Evolutionary conservation across 192 early-diverging fungal genomes (phyloP).

Genomic region (Entomortierella beljakovae): DNA sequence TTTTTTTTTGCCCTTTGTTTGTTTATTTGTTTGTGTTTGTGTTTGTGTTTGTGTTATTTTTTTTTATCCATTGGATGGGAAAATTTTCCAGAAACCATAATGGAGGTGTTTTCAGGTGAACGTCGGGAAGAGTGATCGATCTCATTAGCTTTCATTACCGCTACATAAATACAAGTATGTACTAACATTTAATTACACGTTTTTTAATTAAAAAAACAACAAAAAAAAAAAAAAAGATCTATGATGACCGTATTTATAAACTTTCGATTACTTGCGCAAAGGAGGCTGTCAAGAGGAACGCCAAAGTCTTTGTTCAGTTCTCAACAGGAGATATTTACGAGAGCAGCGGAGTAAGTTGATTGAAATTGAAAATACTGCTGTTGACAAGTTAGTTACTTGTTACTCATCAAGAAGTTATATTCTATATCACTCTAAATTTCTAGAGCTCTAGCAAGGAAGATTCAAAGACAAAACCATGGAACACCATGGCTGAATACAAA

Average conservation of each 20-base stretch:
- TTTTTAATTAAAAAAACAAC: background rate
- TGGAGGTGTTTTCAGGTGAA: background rate
- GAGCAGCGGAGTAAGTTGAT: slow-evolving; percentile 68
- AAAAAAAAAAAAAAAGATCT: slow-evolving; percentile 62
- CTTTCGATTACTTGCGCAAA: slow-evolving; percentile 82
- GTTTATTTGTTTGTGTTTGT: background rate
- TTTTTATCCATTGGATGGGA: slow-evolving; percentile 16
- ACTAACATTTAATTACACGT: too few relatives aligned
- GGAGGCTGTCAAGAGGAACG: slow-evolving; percentile 81
- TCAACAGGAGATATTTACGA: slow-evolving; percentile 95
- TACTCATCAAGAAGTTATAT: background rate
- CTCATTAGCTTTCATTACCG: too few relatives aligned
- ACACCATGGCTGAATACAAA: slow-evolving; percentile 78
- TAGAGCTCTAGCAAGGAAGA: slow-evolving; percentile 58
- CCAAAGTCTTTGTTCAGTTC: slow-evolving; percentile 84
- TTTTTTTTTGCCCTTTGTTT: slow-evolving; percentile 1
- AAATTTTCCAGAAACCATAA: slow-evolving; percentile 2
- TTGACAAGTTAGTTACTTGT: background rate
- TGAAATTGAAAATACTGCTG: background rate
- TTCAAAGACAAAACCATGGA: slow-evolving; percentile 89
- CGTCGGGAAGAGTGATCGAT: too few relatives aligned
- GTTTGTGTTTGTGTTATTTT: background rate
- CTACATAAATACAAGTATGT: too few relatives aligned
- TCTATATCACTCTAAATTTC: background rate
- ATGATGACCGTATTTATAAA: slow-evolving; percentile 82